Evolutionary conservation across 495 filamentous ascomycete genomes (phyloP).

Genomic region (Echria macrotheca): DNA sequence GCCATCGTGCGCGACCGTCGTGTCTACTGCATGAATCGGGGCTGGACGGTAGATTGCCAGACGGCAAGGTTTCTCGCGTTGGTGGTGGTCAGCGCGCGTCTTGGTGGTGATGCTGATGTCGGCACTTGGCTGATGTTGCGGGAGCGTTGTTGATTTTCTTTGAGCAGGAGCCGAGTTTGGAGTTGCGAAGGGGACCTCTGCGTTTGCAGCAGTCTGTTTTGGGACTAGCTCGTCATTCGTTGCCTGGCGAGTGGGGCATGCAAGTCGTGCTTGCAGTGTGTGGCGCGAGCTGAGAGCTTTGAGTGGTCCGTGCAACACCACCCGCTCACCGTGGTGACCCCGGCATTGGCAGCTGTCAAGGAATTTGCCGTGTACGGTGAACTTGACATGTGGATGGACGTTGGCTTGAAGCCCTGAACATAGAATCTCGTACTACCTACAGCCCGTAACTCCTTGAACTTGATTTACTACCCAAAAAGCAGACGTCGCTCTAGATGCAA

Average conservation of each 20-base stretch:
- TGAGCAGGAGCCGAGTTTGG: neutral
- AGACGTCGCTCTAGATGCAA: no score
- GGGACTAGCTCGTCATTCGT: neutral
- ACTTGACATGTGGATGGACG: no score
- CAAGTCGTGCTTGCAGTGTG: neutral
- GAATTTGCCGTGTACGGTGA: no score
- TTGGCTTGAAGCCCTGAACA: no score
- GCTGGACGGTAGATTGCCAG: neutral
- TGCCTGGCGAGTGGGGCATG: neutral
- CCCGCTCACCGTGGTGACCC: no score
- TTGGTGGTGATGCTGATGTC: neutral
- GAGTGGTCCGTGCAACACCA: neutral
- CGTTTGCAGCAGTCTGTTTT: neutral
- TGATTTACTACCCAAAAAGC: no score
- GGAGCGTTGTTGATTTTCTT: slow-evolving; percentile 11
- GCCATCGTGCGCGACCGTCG: slow-evolving; percentile 56
- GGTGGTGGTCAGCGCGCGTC: neutral
- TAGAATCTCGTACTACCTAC: no score
- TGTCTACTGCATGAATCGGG: slow-evolving; percentile 12
- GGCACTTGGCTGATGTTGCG: slow-evolving; percentile 6
- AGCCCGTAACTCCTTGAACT: no score
- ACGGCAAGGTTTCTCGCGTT: no score
- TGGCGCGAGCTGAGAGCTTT: neutral
- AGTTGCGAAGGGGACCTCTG: neutral
- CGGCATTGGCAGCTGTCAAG: no score